Evolutionary conservation across 768 basidiomycete species (phyloP).

Genomic region (Hydnomerulius pinastri): DNA sequence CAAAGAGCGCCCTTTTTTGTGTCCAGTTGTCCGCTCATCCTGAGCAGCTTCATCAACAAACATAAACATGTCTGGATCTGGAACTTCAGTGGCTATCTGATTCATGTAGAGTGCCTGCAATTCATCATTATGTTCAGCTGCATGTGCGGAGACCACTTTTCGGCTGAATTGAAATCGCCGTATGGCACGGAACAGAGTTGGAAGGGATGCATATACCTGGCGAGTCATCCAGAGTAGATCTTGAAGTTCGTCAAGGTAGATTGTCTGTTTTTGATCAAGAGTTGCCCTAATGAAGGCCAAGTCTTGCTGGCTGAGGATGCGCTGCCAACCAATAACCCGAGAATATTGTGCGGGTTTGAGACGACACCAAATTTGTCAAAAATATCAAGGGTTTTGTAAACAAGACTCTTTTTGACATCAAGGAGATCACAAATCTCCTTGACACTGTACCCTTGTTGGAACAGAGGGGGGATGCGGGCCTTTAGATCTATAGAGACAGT

Average conservation of each 20-base stretch:
- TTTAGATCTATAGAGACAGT: constrained; percentile 13
- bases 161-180: background rate
- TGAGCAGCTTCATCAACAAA: constrained; percentile 19
- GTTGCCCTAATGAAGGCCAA: background rate
- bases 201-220: constrained; percentile 3
- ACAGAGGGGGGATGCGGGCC: constrained; percentile 17
- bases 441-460: constrained; percentile 10
- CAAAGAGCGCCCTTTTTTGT: background rate
- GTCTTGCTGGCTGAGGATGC: background rate
- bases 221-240: background rate
- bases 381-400: constrained; percentile 1
- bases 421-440: constrained; percentile 20
- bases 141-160: constrained; percentile 9
- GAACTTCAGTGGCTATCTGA: constrained; percentile 1
- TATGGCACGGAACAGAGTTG: constrained; percentile 7
- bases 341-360: background rate
- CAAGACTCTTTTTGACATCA: constrained; percentile 17
- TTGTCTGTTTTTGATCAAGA: background rate
- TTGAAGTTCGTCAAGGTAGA: constrained; percentile 14
- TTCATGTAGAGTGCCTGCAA: constrained; percentile 3
- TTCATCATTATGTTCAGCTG: constrained; percentile 11
- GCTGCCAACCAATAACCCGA: background rate
- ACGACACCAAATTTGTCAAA: background rate
- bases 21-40: constrained; percentile 14
- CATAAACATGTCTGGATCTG: constrained; percentile 17